Conservation (phyloP, 257 asterid species). For the Primulina huaijiensis region DNA sequence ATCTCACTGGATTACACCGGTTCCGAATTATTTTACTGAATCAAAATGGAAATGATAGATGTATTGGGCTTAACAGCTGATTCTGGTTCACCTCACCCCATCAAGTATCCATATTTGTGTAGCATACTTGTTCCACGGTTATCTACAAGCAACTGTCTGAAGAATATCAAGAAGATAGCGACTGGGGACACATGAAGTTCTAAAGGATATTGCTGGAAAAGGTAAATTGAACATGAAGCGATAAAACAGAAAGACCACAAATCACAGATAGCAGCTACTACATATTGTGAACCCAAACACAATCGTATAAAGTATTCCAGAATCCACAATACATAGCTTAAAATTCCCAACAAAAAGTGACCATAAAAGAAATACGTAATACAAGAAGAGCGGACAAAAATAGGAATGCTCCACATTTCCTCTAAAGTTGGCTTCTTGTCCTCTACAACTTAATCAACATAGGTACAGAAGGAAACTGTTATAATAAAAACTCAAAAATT, state of each 20-base stretch:
- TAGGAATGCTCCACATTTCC: neutral
- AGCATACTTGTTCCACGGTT: neutral
- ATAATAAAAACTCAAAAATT: conserved; percentile 13
- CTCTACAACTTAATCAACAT: conserved; percentile 6
- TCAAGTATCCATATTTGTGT: neutral
- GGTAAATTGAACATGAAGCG: neutral
- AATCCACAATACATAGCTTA: neutral
- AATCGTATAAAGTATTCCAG: neutral
- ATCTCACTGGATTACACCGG: neutral
- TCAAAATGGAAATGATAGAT: neutral
- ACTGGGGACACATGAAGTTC: neutral
- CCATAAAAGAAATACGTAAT: neutral
- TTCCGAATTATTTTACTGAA: neutral
- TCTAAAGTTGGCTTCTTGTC: conserved; percentile 11
- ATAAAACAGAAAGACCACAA: neutral
- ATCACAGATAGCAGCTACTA: neutral
- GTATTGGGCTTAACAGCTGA: neutral
- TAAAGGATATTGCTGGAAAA: neutral
- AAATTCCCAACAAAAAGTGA: neutral
- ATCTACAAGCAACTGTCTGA: neutral
- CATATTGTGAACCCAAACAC: neutral
- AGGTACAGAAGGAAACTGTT: neutral
- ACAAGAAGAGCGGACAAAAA: conserved; percentile 1
- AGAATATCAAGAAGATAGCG: conserved; percentile 1
- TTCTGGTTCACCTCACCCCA: neutral